Conservation (phyloP, 495 filamentous ascomycete genomes). For the Parachaetomium inaequale region DNA sequence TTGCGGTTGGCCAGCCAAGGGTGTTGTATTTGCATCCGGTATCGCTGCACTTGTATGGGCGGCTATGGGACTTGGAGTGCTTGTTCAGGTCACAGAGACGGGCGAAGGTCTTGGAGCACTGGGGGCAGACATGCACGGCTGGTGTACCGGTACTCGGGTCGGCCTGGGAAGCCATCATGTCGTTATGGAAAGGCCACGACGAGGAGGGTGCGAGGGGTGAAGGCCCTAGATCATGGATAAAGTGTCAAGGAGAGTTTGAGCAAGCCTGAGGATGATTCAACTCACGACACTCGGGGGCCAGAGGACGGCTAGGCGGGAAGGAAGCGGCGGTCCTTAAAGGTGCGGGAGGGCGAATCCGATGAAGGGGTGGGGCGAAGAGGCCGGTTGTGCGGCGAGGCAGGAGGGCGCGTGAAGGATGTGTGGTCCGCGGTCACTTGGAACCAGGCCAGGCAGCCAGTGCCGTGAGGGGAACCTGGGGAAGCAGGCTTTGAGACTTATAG, state of each 20-base stretch:
- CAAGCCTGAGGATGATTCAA: background rate
- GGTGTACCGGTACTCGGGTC: conserved; percentile 9
- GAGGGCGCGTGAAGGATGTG: background rate
- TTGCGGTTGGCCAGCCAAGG: conserved; percentile 91
- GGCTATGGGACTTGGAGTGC: conserved; percentile 92
- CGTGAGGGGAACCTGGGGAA: conserved; percentile 14
- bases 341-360: conserved; percentile 7
- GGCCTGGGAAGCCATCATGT: conserved; percentile 20
- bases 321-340: background rate
- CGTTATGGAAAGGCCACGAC: background rate
- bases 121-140: conserved; percentile 28
- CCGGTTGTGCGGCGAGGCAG: background rate
- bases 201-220: background rate
- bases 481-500: conserved; percentile 11
- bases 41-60: conserved; percentile 85
- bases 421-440: conserved; percentile 15
- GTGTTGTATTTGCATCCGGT: conserved; percentile 74
- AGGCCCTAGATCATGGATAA: background rate
- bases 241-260: background rate
- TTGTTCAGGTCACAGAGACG: conserved; percentile 88
- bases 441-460: conserved; percentile 16
- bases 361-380: background rate
- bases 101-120: conserved; percentile 81
- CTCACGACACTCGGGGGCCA: background rate
- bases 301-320: background rate